These are phyloP conservation scores for Sporothrix euskadiensis DNA, from an alignment of 2,329 filamentous ascomycete species.

Conservation along the genomic window DNA sequence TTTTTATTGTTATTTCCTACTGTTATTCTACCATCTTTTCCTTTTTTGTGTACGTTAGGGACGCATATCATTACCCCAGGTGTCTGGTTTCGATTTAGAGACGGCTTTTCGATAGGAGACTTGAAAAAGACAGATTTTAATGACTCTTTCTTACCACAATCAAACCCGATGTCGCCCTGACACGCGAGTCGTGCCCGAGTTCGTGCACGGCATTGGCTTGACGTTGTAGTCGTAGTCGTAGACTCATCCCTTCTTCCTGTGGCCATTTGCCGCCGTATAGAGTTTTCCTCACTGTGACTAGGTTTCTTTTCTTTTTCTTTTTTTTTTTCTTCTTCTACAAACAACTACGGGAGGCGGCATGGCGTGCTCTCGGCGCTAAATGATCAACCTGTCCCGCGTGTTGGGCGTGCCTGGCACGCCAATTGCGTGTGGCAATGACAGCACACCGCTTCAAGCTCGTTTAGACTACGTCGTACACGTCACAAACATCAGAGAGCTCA, in stretches of 20 bases:
- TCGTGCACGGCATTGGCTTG: neutral
- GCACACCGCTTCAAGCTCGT: neutral
- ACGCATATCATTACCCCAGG: constrained; percentile 6
- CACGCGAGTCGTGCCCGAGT: constrained; percentile 11
- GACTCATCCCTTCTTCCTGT: neutral
- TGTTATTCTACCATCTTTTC: neutral
- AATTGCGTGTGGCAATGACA: neutral
- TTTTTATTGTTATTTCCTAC: neutral
- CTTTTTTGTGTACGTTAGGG: constrained; percentile 5
- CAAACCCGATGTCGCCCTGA: neutral
- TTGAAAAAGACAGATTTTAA: neutral
- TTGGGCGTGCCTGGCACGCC: neutral
- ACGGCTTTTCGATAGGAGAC: neutral
- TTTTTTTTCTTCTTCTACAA: too few relatives aligned
- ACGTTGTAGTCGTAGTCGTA: too few relatives aligned
- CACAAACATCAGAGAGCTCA: too few relatives aligned
- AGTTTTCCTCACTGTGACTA: neutral
- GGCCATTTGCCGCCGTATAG: neutral
- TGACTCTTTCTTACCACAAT: neutral
- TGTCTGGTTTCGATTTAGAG: neutral
- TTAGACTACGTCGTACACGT: neutral
- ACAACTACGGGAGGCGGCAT: neutral
- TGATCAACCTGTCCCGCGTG: neutral
- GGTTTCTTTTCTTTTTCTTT: neutral
- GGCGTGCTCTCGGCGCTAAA: constrained; percentile 17